Evolutionary conservation across 2,329 filamentous ascomycete species (phyloP).

Genomic region (Ophiostoma triangulosporum): DNA sequence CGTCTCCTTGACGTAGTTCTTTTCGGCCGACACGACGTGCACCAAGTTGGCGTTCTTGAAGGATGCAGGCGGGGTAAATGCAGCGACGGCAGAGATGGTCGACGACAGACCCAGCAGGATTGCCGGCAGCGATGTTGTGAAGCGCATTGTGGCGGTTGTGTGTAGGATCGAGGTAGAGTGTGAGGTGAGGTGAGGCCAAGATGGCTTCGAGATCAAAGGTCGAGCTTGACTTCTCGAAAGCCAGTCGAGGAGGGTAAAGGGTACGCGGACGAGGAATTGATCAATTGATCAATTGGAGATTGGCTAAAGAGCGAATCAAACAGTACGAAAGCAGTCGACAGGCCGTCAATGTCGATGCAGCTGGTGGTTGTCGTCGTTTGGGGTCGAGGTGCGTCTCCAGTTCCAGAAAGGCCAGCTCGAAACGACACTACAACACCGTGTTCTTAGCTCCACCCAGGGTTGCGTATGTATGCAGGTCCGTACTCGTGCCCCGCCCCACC

Average conservation of each 20-base stretch:
- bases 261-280: not conserved
- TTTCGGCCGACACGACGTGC: conserved; percentile 81
- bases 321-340: conserved; percentile 4
- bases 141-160: conserved; percentile 27
- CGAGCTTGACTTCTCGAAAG: conserved; percentile 14
- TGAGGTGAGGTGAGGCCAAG: conserved; percentile 11
- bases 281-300: not conserved
- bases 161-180: not conserved
- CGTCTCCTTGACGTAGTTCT: conserved; percentile 77
- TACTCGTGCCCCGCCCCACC: no score
- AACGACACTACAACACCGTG: conserved; percentile 19
- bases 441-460: conserved; percentile 16
- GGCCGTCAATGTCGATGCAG: conserved; percentile 12
- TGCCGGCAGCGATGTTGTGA: conserved; percentile 36
- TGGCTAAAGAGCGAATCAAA: not conserved
- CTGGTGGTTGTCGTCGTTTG: not conserved
- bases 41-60: conserved; percentile 92
- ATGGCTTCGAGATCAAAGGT: not conserved
- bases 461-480: conserved; percentile 12
- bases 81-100: conserved; percentile 26
- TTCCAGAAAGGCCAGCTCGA: conserved; percentile 5
- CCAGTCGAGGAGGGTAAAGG: conserved; percentile 13
- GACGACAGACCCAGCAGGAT: conserved; percentile 44
- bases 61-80: conserved; percentile 75
- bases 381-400: not conserved